These are phyloP conservation scores for Xylaria sp. DNA, from an alignment of 2,329 filamentous ascomycete genomes.

Conservation along the genomic window DNA sequence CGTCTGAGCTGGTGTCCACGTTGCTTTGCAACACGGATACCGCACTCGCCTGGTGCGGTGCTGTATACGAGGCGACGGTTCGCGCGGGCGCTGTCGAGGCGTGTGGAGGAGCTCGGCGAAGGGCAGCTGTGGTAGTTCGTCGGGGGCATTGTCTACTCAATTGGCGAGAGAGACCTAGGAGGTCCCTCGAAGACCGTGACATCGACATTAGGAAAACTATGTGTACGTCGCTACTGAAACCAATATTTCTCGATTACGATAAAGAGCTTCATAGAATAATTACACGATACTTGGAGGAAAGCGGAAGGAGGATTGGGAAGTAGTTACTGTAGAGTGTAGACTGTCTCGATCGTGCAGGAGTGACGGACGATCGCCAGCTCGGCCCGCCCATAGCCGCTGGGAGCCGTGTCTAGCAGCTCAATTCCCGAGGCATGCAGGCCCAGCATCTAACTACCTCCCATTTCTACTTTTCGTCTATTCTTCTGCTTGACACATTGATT, in stretches of 20 bases:
- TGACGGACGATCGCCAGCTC: conserved; percentile 22
- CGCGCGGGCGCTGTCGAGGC: conserved; percentile 39
- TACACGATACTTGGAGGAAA: conserved; percentile 25
- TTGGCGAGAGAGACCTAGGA: conserved; percentile 58
- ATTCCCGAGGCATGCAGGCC: neutral
- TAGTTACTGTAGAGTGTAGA: neutral
- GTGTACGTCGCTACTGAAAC: conserved; percentile 3
- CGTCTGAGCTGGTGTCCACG: conserved; percentile 80
- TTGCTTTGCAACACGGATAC: conserved; percentile 82
- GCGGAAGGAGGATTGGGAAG: conserved; percentile 3
- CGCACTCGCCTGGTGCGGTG: conserved; percentile 82
- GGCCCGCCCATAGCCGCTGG: conserved; percentile 37
- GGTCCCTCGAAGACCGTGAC: conserved; percentile 59
- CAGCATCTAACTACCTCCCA: conserved; percentile 19
- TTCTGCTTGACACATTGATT: neutral
- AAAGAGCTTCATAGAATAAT: conserved; percentile 41
- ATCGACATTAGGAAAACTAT: conserved; percentile 57
- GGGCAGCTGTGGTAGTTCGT: conserved; percentile 46
- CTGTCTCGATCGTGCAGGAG: conserved; percentile 41
- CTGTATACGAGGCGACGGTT: conserved; percentile 78
- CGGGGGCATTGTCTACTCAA: conserved; percentile 52
- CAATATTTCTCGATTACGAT: neutral
- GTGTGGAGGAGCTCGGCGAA: conserved; percentile 45
- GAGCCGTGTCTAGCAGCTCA: conserved; percentile 31
- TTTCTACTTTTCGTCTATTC: conserved; percentile 20